Percentiles rank a stretch among this genome's conserved stretches.
Conservation (phyloP, 192 early-diverging fungal species). For the Coemansia sp. region DNA sequence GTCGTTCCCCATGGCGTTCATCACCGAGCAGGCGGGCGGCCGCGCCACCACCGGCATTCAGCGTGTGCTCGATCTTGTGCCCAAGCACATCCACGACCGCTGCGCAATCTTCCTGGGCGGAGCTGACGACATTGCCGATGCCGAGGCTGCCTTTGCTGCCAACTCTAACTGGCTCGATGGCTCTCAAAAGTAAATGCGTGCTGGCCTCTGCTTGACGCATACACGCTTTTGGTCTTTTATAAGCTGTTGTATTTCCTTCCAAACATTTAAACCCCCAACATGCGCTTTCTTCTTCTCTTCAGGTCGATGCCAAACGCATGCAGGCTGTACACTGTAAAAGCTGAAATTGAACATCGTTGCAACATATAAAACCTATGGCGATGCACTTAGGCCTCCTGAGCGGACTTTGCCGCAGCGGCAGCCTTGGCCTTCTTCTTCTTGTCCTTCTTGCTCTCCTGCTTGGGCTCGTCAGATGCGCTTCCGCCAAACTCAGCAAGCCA, state of each 20-base stretch:
- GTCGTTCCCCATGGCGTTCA: constrained; percentile 97
- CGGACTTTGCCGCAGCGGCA: constrained; percentile 49
- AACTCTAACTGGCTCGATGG: constrained; percentile 49
- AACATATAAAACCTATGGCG: background rate
- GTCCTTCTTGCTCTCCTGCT: constrained; percentile 7
- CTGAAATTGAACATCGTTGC: background rate
- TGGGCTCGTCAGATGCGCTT: constrained; percentile 4
- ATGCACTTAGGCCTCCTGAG: constrained; percentile 33
- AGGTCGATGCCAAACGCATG: constrained; percentile 93
- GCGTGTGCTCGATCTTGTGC: constrained; percentile 84
- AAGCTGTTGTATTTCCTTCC: background rate
- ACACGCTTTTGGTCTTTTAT: background rate
- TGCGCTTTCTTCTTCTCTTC: constrained; percentile 53
- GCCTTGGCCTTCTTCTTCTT: constrained; percentile 50
- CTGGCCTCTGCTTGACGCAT: background rate
- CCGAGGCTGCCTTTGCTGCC: constrained; percentile 71
- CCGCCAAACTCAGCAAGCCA: constrained; percentile 83
- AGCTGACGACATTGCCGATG: constrained; percentile 82
- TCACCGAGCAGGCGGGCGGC: constrained; percentile 96
- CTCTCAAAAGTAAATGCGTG: constrained; percentile 24
- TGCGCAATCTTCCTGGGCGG: constrained; percentile 90
- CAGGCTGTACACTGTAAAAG: constrained; percentile 64
- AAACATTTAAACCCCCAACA: background rate
- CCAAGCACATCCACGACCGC: constrained; percentile 85
- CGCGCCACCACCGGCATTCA: constrained; percentile 79